Evolutionary conservation across 1,139 yeast species (phyloP).

Genomic region (Zygosaccharomyces sapae): DNA sequence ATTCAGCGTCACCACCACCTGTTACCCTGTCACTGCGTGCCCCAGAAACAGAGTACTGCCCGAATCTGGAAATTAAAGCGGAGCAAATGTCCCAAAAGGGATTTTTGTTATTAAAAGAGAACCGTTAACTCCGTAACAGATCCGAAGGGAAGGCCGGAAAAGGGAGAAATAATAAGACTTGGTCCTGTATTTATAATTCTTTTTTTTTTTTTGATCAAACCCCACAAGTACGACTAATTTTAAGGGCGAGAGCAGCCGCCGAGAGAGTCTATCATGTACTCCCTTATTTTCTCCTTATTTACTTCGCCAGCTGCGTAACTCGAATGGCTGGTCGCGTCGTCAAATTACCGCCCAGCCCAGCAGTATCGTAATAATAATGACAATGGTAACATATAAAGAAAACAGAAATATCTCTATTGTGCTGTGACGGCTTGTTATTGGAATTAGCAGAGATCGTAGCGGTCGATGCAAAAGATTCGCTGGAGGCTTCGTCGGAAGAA

Average conservation of each 20-base stretch:
- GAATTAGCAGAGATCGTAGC: not conserved
- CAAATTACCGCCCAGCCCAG: constrained; percentile 5
- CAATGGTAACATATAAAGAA: not conserved
- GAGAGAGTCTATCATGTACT: not conserved
- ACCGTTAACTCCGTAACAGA: not conserved
- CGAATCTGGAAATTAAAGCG: not conserved
- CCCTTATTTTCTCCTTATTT: not conserved
- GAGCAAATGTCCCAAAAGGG: not conserved
- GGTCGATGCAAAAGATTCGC: not conserved
- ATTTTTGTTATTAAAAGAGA: not conserved
- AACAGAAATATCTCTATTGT: not conserved
- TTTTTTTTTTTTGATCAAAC: not conserved
- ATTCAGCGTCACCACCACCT: not conserved
- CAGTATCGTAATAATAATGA: too few species aligned
- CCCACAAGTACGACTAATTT: not conserved
- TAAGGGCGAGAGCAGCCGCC: constrained; percentile 1
- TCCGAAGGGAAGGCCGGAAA: not conserved
- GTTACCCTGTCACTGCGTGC: not conserved
- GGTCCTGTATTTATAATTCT: constrained; percentile 1
- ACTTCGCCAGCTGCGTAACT: not conserved
- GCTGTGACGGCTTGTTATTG: not conserved
- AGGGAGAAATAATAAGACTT: not conserved
- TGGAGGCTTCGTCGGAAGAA: not conserved
- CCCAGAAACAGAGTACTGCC: not conserved
- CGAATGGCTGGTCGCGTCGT: constrained; percentile 2